phyloP scores from a whole-genome alignment of 495 filamentous ascomycete species.

The Venustampulla echinocandica region DNA sequence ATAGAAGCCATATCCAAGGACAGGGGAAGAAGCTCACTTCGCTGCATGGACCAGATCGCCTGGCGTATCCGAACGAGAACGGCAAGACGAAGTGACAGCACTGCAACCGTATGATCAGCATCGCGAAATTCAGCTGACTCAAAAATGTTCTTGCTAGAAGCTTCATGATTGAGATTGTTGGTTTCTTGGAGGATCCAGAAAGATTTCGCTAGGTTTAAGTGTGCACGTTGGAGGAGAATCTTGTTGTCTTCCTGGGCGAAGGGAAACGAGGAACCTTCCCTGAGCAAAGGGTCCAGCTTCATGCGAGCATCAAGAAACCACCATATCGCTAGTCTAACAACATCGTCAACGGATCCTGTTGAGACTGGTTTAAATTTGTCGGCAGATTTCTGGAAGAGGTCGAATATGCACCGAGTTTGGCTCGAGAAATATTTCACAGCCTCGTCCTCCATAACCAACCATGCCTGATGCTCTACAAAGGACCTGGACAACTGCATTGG shows the following conservation, averaged over 20 bases:
- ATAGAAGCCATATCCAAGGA: constrained; percentile 45
- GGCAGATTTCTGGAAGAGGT: background rate
- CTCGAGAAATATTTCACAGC: background rate
- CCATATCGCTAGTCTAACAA: constrained; percentile 66
- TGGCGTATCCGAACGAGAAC: constrained; percentile 55
- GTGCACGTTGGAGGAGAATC: constrained; percentile 49
- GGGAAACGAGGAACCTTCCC: constrained; percentile 39
- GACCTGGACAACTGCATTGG: background rate
- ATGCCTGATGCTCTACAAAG: background rate
- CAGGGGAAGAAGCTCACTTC: constrained; percentile 60
- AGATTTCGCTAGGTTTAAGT: constrained; percentile 68
- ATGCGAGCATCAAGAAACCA: constrained; percentile 75
- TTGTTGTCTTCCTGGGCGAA: constrained; percentile 29
- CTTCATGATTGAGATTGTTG: background rate
- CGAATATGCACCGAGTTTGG: background rate
- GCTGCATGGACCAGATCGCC: constrained; percentile 65
- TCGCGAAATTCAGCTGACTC: constrained; percentile 24
- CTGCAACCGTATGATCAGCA: constrained; percentile 28
- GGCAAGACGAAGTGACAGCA: constrained; percentile 41
- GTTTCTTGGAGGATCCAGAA: constrained; percentile 70
- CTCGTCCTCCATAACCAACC: background rate
- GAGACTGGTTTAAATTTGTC: background rate
- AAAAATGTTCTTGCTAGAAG: constrained; percentile 31
- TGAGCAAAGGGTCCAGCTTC: constrained; percentile 56
- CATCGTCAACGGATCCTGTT: constrained; percentile 43